Conservation (phyloP, 192 early-diverging fungal species). For the Backusella sp. region DNA sequence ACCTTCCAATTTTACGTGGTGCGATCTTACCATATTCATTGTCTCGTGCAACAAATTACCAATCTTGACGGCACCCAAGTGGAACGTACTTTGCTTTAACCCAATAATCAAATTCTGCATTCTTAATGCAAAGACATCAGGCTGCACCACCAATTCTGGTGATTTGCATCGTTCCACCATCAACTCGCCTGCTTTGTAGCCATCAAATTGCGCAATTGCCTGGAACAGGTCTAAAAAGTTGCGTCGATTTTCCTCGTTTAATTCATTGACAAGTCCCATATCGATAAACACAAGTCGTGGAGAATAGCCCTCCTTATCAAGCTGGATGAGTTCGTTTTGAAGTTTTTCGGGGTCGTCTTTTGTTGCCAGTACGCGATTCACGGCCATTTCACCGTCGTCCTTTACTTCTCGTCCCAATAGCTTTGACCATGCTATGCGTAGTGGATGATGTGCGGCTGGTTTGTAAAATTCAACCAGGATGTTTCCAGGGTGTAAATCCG, state of each 20-base stretch:
- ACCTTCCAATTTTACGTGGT: conserved; percentile 92
- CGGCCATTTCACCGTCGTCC: conserved; percentile 41
- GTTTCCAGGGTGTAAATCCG: conserved; percentile 94
- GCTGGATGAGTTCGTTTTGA: conserved; percentile 40
- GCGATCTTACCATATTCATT: conserved; percentile 82
- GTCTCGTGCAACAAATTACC: conserved; percentile 78
- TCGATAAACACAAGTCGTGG: conserved; percentile 87
- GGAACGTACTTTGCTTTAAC: conserved; percentile 68
- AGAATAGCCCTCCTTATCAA: conserved; percentile 69
- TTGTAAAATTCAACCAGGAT: conserved; percentile 81
- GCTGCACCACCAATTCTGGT: conserved; percentile 68
- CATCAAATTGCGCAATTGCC: conserved; percentile 87
- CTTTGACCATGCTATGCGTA: conserved; percentile 42
- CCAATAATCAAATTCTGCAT: conserved; percentile 77
- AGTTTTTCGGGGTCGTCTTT: conserved; percentile 44
- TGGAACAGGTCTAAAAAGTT: conserved; percentile 94
- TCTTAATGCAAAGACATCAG: conserved; percentile 75
- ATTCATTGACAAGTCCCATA: conserved; percentile 82
- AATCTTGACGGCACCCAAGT: conserved; percentile 80
- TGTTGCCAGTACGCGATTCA: conserved; percentile 34
- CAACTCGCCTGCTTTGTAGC: conserved; percentile 72
- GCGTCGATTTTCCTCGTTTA: conserved; percentile 68
- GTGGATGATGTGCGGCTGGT: conserved; percentile 51
- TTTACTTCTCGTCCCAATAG: conserved; percentile 24
- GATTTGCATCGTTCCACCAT: conserved; percentile 86